A percentile compares a stretch with the other conserved stretches of the same genome.
phyloP scores from a whole-genome alignment of 768 basidiomycete species.

The Leccinum variicolor region DNA sequence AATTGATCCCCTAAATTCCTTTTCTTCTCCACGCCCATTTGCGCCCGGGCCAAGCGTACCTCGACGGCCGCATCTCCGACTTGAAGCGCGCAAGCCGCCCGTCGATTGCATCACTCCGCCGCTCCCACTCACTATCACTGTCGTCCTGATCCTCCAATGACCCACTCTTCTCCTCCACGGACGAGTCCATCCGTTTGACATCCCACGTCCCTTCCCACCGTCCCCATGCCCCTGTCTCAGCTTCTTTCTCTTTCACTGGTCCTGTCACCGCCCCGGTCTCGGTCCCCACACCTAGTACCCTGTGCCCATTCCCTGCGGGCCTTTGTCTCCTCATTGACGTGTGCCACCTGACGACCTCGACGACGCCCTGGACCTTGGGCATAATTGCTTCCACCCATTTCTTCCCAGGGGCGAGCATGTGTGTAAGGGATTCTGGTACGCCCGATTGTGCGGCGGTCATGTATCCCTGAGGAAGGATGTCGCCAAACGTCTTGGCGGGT shows the following conservation, averaged over 20 bases:
- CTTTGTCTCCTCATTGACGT: constrained; percentile 10
- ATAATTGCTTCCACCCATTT: constrained; percentile 33
- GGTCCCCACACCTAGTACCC: no score
- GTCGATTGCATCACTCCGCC: constrained; percentile 5
- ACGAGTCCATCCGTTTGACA: constrained; percentile 11
- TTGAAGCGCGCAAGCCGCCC: constrained; percentile 21
- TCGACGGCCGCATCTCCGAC: constrained; percentile 24
- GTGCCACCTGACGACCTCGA: constrained; percentile 25
- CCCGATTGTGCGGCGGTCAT: constrained; percentile 36
- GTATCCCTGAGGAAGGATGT: constrained; percentile 44
- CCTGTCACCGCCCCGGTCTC: no score
- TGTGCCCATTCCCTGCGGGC: neutral
- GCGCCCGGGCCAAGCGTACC: constrained; percentile 8
- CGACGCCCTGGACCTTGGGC: constrained; percentile 40
- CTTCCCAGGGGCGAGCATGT: constrained; percentile 22
- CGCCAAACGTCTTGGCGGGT: constrained; percentile 40
- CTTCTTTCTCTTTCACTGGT: neutral
- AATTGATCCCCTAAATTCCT: neutral
- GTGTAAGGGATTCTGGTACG: constrained; percentile 17
- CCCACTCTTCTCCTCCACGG: constrained; percentile 16
- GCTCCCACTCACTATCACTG: constrained; percentile 7
- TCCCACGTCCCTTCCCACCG: neutral
- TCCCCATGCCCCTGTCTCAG: neutral
- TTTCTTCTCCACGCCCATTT: constrained; percentile 4
- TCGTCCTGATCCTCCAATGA: constrained; percentile 17